Conservation (phyloP, 495 filamentous ascomycete species). For the Letharia lupina region DNA sequence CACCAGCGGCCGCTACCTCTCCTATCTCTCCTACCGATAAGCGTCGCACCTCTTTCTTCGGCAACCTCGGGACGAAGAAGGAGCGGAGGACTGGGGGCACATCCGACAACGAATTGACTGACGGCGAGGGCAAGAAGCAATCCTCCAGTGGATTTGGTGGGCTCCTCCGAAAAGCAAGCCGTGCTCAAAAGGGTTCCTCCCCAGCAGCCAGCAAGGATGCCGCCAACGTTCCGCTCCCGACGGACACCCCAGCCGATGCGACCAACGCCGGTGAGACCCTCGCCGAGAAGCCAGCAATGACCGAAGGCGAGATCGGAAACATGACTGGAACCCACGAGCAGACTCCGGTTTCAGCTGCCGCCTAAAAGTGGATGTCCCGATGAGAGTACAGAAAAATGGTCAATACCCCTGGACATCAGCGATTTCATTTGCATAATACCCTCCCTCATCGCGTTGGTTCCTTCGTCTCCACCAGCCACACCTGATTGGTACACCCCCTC, state of each 20-base stretch:
- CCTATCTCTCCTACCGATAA: slow-evolving; percentile 41
- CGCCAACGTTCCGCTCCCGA: slow-evolving; percentile 12
- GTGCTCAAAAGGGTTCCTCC: slow-evolving; percentile 32
- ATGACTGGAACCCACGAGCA: slow-evolving; percentile 12
- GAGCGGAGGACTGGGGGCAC: slow-evolving; percentile 42
- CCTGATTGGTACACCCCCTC: background rate
- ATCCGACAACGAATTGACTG: slow-evolving; percentile 43
- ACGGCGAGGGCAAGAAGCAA: slow-evolving; percentile 42
- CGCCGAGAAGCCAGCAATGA: slow-evolving; percentile 9
- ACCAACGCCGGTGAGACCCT: slow-evolving; percentile 13
- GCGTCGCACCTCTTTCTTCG: slow-evolving; percentile 51
- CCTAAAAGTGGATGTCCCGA: background rate
- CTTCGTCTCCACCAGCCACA: background rate
- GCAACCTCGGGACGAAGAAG: slow-evolving; percentile 42
- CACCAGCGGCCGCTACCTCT: slow-evolving; percentile 25
- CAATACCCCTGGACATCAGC: slow-evolving; percentile 5
- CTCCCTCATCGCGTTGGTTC: slow-evolving; percentile 5
- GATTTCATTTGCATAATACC: slow-evolving; percentile 3
- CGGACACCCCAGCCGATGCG: slow-evolving; percentile 12
- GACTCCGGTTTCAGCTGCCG: slow-evolving; percentile 16
- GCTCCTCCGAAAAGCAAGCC: slow-evolving; percentile 51
- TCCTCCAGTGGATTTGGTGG: slow-evolving; percentile 46
- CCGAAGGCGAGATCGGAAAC: slow-evolving; percentile 9
- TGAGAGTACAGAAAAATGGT: slow-evolving; percentile 1
- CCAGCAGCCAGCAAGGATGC: slow-evolving; percentile 7